phyloP scores from a whole-genome alignment of 108 stramenopile genomes.

The Aurantiochytrium sp. region DNA sequence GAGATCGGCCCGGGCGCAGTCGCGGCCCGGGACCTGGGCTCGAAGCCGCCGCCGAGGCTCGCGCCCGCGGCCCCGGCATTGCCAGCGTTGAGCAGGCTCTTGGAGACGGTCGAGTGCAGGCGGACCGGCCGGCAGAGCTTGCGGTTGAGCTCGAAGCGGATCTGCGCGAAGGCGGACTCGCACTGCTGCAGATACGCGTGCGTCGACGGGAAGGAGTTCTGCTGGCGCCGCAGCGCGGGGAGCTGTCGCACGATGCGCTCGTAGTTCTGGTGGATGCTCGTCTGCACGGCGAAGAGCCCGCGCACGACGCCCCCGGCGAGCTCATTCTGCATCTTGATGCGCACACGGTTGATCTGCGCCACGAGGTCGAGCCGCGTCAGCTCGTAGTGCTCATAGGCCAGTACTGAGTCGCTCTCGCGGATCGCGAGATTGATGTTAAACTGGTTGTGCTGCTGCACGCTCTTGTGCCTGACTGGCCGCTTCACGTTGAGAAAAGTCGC shows the following conservation, averaged over 20 bases:
- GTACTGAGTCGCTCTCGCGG: neutral
- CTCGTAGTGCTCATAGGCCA: conserved; percentile 21
- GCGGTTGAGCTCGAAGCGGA: neutral
- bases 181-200: neutral
- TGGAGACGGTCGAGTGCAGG: neutral
- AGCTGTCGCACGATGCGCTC: neutral
- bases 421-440: neutral
- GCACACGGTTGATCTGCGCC: neutral
- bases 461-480: neutral
- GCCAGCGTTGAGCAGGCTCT: neutral
- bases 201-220: neutral
- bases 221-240: neutral
- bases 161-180: neutral
- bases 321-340: conserved; percentile 16
- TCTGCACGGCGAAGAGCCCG: conserved; percentile 13
- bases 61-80: no score
- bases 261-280: neutral
- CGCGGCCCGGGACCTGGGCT: no score
- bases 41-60: no score
- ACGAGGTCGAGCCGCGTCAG: neutral
- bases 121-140: neutral
- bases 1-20: no score
- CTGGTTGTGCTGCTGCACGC: neutral
- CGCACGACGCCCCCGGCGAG: neutral
- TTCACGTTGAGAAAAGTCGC: neutral